Conservation (phyloP, 176 grass and related monocot species). For the Elymus sibiricus region DNA sequence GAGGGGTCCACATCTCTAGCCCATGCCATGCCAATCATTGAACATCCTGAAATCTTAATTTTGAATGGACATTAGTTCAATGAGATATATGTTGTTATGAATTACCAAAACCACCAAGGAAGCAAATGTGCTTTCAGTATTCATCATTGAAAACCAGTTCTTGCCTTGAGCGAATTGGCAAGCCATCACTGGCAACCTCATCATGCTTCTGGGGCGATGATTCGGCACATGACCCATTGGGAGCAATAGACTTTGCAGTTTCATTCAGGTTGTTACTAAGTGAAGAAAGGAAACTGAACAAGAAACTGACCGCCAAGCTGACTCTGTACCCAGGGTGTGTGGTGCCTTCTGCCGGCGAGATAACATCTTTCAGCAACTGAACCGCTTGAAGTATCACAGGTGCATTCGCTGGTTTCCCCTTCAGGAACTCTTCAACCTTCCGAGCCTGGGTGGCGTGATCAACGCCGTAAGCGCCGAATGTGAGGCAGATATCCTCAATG, state of each 20-base stretch:
- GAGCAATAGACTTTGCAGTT: conserved; percentile 5
- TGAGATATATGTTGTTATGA: too few relatives aligned
- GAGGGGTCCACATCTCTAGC: too few relatives aligned
- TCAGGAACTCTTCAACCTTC: conserved; percentile 71
- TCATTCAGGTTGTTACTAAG: conserved; percentile 24
- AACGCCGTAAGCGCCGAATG: conserved; percentile 66
- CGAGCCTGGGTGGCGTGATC: conserved; percentile 62
- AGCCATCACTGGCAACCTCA: conserved; percentile 9
- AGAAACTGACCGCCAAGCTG: conserved; percentile 68
- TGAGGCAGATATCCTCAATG: conserved; percentile 55
- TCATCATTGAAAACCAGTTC: conserved; percentile 52
- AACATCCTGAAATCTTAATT: too few relatives aligned
- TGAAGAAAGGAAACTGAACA: conserved; percentile 74
- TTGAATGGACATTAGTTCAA: too few relatives aligned
- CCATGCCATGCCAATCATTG: too few relatives aligned
- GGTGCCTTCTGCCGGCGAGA: conserved; percentile 60
- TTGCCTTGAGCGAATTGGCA: conserved; percentile 59
- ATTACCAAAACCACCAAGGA: too few relatives aligned
- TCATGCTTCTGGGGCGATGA: neutral
- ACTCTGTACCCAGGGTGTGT: conserved; percentile 62
- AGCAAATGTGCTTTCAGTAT: too few relatives aligned
- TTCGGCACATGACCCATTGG: conserved; percentile 8
- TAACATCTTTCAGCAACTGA: conserved; percentile 43
- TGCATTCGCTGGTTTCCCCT: conserved; percentile 52
- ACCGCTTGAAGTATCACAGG: conserved; percentile 59